Conservation (phyloP, 805 yeast genomes). For the Sugiyamaella americana region DNA sequence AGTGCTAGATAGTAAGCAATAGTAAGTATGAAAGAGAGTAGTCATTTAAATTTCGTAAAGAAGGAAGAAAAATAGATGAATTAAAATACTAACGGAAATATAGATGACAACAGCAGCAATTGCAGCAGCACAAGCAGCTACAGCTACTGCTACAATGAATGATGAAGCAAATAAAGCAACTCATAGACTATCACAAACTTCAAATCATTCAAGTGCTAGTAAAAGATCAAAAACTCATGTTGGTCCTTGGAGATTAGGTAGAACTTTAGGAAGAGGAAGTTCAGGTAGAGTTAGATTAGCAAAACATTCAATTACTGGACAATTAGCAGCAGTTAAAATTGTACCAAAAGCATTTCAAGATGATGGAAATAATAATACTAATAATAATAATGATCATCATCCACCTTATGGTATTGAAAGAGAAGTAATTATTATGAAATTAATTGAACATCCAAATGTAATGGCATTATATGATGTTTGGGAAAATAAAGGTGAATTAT, state of each 20-base stretch:
- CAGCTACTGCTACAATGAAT: conserved; percentile 6
- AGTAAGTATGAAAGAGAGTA: no score
- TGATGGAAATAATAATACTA: conserved; percentile 21
- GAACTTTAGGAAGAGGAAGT: conserved; percentile 93
- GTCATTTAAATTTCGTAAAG: no score
- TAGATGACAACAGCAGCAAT: conserved; percentile 17
- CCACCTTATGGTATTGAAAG: conserved; percentile 91
- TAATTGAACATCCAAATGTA: conserved; percentile 88
- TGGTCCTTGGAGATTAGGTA: conserved; percentile 96
- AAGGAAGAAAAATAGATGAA: no score
- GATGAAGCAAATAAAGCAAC: conserved; percentile 10
- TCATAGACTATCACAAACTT: conserved; percentile 38
- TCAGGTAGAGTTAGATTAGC: conserved; percentile 94
- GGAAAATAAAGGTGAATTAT: conserved; percentile 88
- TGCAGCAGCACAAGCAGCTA: conserved; percentile 17
- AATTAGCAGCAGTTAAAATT: conserved; percentile 93
- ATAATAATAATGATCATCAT: background rate
- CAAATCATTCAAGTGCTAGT: conserved; percentile 32
- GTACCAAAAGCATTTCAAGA: conserved; percentile 79
- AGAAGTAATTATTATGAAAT: conserved; percentile 95
- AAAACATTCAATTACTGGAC: conserved; percentile 74
- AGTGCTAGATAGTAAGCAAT: no score
- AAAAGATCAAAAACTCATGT: conserved; percentile 52
- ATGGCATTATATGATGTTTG: conserved; percentile 93
- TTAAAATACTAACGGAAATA: no score